Evolutionary conservation across 73 alveolate genomes (phyloP).

Genomic region (Paramecium tetraurelia): DNA sequence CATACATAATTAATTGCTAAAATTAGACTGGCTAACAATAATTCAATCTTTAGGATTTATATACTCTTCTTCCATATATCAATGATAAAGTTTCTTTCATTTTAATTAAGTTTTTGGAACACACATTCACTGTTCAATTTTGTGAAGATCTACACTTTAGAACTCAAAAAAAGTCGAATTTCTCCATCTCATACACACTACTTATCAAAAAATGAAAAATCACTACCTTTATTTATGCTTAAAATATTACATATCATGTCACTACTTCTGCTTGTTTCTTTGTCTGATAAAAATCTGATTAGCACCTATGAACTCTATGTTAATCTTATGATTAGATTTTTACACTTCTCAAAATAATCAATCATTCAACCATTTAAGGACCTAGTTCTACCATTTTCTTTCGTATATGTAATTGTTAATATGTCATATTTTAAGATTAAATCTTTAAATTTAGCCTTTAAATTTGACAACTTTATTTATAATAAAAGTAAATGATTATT

Average conservation of each 20-base stretch:
- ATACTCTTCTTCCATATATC: slow-evolving; percentile 72
- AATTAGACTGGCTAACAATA: slow-evolving; percentile 81
- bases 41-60: slow-evolving; percentile 69
- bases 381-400: no score
- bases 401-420: background rate
- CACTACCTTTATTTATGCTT: no score
- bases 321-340: no score
- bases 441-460: background rate
- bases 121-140: no score
- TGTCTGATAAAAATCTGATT: background rate
- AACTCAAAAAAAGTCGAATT: slow-evolving; percentile 80
- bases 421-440: background rate
- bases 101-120: slow-evolving; percentile 57
- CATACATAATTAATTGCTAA: slow-evolving; percentile 84
- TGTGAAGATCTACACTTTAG: slow-evolving; percentile 90
- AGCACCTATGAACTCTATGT: background rate
- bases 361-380: background rate
- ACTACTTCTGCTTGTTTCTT: background rate
- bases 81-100: slow-evolving; percentile 66
- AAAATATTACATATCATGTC: no score
- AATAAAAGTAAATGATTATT: no score
- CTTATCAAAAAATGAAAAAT: no score
- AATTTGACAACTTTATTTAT: no score
- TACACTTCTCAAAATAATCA: background rate
- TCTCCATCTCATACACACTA: no score